Base-by-base conservation (phyloP, 768 basidiomycete species). In the Hirschioporus abietinus region DNA sequence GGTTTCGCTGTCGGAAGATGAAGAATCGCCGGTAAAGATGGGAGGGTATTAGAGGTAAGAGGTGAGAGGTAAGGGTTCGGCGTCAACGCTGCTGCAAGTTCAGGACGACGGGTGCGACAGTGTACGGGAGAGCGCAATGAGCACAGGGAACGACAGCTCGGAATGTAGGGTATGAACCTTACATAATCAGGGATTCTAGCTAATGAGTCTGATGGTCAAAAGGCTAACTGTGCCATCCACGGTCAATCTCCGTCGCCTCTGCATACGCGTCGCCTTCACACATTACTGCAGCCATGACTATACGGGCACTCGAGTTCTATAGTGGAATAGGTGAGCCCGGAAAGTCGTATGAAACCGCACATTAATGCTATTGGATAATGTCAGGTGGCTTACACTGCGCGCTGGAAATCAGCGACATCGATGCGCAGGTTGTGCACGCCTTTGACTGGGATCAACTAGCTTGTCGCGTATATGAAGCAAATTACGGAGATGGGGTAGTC, bases 401-500 rank as follows among this genome's bases (percentile, higher is more conserved):
- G 7, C 79, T 93, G 20, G 71, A 77, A 60, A 81, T 84, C 63
- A 87, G 86, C 70, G 72, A 70, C 10, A 76, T 84, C 60, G 70
- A 78, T 23, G 86, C 79, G 5, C 70, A 75, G 0, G 81, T 90
- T 35, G 77, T 88, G 6, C 83, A 83, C 68, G 90, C 92, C n/a
- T 92, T 88, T 72, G 92, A 93, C 74, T 92, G 91, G 90, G 91
- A 93, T 77, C 90, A 86, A 70, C 80, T 79, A 23, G 90, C 90
- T 36, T 88, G 87, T 70, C 81, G 81, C 65, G 90, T 91, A 20
- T 93, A 94, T 74, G 76, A 76, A 23, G 80, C 82, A 23, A 92
- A 93, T 75, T 77, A 86, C 72, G 84, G 84, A 7, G 63, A 71
- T 9, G 71, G 78, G 25, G 71, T 84, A 30, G 82, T 84, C 18